A percentile compares a stretch with the other conserved stretches of the same genome.
Conservation (phyloP, 805 yeast genomes). For the Ogataea philodendri region DNA sequence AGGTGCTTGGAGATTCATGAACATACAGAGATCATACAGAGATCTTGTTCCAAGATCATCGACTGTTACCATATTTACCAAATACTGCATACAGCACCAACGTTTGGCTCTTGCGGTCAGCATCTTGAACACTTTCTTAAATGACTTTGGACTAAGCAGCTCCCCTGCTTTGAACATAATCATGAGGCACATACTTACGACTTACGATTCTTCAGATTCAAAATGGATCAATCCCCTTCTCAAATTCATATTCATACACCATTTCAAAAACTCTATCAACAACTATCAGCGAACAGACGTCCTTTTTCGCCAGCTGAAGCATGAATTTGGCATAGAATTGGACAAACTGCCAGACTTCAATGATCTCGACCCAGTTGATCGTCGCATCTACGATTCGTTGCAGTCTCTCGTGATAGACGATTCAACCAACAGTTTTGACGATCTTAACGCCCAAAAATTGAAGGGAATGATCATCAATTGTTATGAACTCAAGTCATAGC, state of each 20-base stretch:
- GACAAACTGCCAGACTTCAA: conserved; percentile 5
- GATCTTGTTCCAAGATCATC: conserved; percentile 17
- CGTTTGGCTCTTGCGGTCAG: conserved; percentile 18
- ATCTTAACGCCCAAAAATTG: too few species aligned
- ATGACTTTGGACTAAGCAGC: conserved; percentile 15
- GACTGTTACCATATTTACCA: conserved; percentile 25
- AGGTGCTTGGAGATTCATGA: conserved; percentile 25
- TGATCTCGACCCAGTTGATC: conserved; percentile 2
- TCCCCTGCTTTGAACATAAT: conserved; percentile 18
- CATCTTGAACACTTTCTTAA: conserved; percentile 18
- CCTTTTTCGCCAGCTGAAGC: conserved; percentile 17
- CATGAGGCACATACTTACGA: conserved; percentile 15
- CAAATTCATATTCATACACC: conserved; percentile 20
- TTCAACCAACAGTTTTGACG: too few species aligned
- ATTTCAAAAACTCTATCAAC: conserved; percentile 19
- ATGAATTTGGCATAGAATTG: conserved; percentile 14
- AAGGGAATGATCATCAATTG: too few species aligned
- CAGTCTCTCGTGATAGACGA: conserved; percentile 1
- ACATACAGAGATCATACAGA: conserved; percentile 1
- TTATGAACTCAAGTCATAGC: too few species aligned
- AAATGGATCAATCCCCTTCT: conserved; percentile 21
- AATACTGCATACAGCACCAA: conserved; percentile 12
- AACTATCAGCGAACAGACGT: conserved; percentile 20
- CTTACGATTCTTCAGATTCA: conserved; percentile 13
- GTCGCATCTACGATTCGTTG: conserved; percentile 1